Evolutionary conservation across 176 grass and related monocot genomes (phyloP).

Genomic region (Pontederia crassipes): DNA sequence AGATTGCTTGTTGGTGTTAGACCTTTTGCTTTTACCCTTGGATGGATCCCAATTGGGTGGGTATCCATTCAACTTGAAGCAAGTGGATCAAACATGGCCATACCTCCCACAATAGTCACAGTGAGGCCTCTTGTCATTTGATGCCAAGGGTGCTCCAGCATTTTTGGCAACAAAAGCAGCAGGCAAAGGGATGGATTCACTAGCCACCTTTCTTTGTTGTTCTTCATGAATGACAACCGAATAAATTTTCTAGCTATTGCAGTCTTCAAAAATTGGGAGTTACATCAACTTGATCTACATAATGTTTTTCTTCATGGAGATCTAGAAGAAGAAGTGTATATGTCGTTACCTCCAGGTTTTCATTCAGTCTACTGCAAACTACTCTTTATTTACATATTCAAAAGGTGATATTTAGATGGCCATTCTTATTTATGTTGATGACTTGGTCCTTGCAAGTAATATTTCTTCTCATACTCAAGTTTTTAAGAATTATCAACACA

Average conservation of each 20-base stretch:
- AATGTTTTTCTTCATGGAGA: slow-evolving; percentile 2
- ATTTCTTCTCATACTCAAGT: neutral
- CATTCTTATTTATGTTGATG: neutral
- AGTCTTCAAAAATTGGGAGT: neutral
- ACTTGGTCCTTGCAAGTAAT: neutral
- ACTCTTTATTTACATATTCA: neutral
- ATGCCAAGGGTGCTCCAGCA: no score
- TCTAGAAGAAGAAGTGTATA: neutral
- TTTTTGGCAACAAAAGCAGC: no score
- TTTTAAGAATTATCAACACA: neutral
- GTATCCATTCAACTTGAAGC: no score
- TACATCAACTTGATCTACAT: neutral
- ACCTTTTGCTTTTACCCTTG: no score
- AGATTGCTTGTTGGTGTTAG: no score
- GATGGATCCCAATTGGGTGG: no score
- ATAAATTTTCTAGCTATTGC: neutral
- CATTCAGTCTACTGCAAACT: neutral
- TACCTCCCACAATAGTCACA: no score
- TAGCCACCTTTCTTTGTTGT: no score
- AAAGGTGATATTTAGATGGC: neutral
- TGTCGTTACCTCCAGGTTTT: neutral
- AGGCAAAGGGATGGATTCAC: no score
- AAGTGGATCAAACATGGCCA: no score
- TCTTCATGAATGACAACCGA: no score
- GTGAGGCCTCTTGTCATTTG: no score